Conservation (phyloP, 306 rosid species). For the Abrus precatorius region DNA sequence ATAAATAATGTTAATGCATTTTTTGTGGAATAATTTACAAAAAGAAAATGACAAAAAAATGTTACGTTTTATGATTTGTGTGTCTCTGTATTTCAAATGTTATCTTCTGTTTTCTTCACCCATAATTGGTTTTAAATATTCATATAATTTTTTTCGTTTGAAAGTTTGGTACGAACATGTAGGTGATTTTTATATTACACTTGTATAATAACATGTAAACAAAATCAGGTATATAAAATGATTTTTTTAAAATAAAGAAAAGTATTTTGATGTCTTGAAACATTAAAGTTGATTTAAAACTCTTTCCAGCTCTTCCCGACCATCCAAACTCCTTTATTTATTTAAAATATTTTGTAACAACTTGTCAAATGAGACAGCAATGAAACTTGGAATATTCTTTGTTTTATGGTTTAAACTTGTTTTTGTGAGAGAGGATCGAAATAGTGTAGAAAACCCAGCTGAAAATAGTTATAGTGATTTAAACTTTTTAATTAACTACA, state of each 20-base stretch:
- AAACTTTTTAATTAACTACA: conserved; percentile 8
- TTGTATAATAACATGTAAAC: not conserved
- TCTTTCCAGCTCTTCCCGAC: not conserved
- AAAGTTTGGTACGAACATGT: not conserved
- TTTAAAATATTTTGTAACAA: not conserved
- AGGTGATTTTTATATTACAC: not conserved
- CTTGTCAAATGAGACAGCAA: conserved; percentile 17
- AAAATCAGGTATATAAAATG: not conserved
- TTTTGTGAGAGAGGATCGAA: conserved; percentile 4
- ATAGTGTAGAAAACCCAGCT: not conserved
- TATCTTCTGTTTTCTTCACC: not conserved
- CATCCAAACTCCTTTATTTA: not conserved
- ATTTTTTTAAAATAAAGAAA: not conserved
- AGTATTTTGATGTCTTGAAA: not conserved
- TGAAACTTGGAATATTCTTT: conserved; percentile 25
- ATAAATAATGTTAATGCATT: not conserved
- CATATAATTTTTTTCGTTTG: too few species aligned
- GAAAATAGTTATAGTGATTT: not conserved
- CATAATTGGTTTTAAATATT: not conserved
- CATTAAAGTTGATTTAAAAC: not conserved
- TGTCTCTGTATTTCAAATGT: not conserved
- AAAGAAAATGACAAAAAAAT: not conserved
- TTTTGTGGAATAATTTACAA: not conserved
- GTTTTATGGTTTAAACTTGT: not conserved
- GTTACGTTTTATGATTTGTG: not conserved